These are phyloP conservation scores for Epichloe glyceriae DNA, from an alignment of 2,329 filamentous ascomycete species.

Conservation along the genomic window DNA sequence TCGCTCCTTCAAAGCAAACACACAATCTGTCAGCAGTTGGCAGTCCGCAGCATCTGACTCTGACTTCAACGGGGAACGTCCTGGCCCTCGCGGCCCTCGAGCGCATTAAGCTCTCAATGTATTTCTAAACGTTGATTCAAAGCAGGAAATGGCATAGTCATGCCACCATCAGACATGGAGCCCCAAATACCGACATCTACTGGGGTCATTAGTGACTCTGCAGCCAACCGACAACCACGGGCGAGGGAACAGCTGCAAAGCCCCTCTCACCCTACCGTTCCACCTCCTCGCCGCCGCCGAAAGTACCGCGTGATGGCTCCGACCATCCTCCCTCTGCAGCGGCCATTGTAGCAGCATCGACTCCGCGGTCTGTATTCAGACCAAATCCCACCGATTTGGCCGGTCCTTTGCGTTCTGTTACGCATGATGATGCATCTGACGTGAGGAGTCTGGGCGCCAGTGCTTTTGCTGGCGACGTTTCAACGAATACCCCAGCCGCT, in stretches of 20 bases:
- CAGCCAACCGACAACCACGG: slow-evolving; percentile 19
- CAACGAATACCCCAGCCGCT: background rate
- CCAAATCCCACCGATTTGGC: slow-evolving; percentile 17
- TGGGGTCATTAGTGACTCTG: slow-evolving; percentile 23
- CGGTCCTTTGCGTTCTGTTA: slow-evolving; percentile 49
- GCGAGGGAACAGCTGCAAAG: slow-evolving; percentile 11
- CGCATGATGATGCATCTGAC: slow-evolving; percentile 41
- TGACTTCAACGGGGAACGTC: background rate
- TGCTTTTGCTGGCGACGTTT: slow-evolving; percentile 10
- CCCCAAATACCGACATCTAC: slow-evolving; percentile 15
- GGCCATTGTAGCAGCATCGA: slow-evolving; percentile 17
- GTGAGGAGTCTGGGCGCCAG: slow-evolving; percentile 15
- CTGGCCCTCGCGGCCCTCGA: background rate
- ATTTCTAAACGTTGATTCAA: slow-evolving; percentile 20
- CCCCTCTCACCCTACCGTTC: slow-evolving; percentile 4
- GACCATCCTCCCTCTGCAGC: background rate
- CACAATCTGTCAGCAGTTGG: too few relatives aligned
- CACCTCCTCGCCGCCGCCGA: slow-evolving; percentile 10
- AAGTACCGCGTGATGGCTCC: background rate
- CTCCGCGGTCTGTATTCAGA: slow-evolving; percentile 22
- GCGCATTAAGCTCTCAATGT: slow-evolving; percentile 15
- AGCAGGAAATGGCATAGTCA: slow-evolving; percentile 32
- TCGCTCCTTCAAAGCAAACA: background rate
- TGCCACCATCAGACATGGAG: slow-evolving; percentile 33
- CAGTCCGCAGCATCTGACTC: background rate